phyloP scores from a whole-genome alignment of 2,329 filamentous ascomycete genomes.

The Exserohilum turcica region DNA sequence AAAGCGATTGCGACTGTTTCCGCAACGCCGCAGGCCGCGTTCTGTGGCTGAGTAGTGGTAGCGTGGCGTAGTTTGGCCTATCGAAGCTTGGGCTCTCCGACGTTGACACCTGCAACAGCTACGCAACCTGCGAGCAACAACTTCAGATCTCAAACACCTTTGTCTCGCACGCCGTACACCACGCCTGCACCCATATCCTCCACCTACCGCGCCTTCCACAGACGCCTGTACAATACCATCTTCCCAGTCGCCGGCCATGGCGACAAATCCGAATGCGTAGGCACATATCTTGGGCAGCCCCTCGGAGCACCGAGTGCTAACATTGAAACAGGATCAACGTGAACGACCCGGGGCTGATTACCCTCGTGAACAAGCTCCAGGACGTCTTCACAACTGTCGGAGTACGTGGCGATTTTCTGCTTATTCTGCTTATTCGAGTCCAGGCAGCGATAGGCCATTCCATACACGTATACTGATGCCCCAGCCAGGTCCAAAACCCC shows the following conservation, averaged over 20 bases:
- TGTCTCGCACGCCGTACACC: constrained; percentile 22
- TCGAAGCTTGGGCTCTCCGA: constrained; percentile 20
- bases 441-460: neutral
- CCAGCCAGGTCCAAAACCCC: constrained; percentile 84
- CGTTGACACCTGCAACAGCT: constrained; percentile 23
- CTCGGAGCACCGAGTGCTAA: constrained; percentile 35
- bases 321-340: constrained; percentile 66
- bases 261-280: constrained; percentile 50
- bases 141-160: constrained; percentile 26
- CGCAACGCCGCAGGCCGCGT: neutral
- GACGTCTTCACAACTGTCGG: constrained; percentile 99
- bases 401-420: constrained; percentile 55
- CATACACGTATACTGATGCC: constrained; percentile 38
- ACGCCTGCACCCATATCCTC: constrained; percentile 16
- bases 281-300: constrained; percentile 27
- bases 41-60: constrained; percentile 15
- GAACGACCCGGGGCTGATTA: constrained; percentile 72
- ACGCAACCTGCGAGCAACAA: constrained; percentile 27
- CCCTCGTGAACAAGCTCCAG: constrained; percentile 97
- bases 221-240: constrained; percentile 8
- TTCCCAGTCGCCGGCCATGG: constrained; percentile 41
- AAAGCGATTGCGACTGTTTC: neutral
- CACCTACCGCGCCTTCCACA: neutral
- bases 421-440: constrained; percentile 1
- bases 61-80: constrained; percentile 16